Base-by-base conservation (phyloP, 805 yeast genomes). In the Starmerella floricola region DNA sequence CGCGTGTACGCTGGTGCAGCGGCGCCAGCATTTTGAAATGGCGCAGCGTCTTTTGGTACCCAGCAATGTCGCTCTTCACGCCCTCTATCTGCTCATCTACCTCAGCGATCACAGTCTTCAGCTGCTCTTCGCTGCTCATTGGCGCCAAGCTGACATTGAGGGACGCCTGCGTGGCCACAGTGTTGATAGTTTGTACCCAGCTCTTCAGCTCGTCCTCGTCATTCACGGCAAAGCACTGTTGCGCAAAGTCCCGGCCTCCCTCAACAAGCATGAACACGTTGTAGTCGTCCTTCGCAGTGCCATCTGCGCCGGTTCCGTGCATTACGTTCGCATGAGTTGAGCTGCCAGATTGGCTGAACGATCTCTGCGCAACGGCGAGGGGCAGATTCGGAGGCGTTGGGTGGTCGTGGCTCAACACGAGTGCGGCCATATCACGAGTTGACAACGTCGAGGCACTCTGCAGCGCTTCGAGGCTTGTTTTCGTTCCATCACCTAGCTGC, bases 171-270 rank as follows among this genome's bases (percentile, higher is more conserved):
- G 78, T 65, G 1, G 76, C 66, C 6, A 72, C 61, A 48, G 64
- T 69, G 49, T 76, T 76, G 52, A 76, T 72, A 6, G 71, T 58
- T 27, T 62, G 64, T 31, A 78, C 67, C 87, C 87, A 79, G 18
- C 71, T 69, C n/a, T 59, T 54, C 58, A 71, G 61, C 31, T 76
- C 82, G 18, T 59, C 58, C n/a, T 57, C 55, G 18, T 62, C 60
- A 6, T 55, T 59, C 12, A 76, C 73, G 61, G 71, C 42, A 62
- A 59, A 51, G 59, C 60, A 57, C 32, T 55, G 58, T 31, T 55
- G 58, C n/a, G 55, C 42, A 6, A 57, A 57, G 12, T 56, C 61
- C 12, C 58, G 44, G 15, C 56, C 53, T 3, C 57, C 56, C 3
- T 62, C 49, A 10, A 58, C 47, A 44, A 65, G 60, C 23, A 58